These are phyloP conservation scores for Trametes gibbosa DNA, from an alignment of 768 basidiomycete genomes.

Conservation along the genomic window DNA sequence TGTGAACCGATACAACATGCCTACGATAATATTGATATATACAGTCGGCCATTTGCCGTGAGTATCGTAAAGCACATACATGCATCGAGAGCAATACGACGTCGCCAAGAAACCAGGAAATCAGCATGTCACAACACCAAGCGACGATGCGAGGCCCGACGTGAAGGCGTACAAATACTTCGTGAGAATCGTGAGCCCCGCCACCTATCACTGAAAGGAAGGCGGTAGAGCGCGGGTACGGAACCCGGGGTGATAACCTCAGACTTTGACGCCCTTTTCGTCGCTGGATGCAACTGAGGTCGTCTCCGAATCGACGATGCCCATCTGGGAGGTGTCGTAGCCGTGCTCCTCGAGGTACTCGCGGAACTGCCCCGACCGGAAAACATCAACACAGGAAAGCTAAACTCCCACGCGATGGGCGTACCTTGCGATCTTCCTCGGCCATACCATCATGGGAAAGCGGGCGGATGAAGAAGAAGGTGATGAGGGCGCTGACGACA, in stretches of 20 bases:
- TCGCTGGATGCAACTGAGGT: conserved; percentile 19
- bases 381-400: background rate
- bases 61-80: background rate
- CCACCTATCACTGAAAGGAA: background rate
- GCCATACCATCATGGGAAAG: conserved; percentile 76
- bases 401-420: conserved; percentile 21
- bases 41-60: background rate
- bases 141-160: background rate
- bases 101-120: background rate
- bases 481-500: conserved; percentile 70
- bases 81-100: background rate
- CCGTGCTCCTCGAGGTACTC: conserved; percentile 76
- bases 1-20: no score
- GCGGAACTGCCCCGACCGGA: conserved; percentile 55
- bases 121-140: background rate
- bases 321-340: conserved; percentile 77
- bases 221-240: no score
- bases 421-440: conserved; percentile 65
- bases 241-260: background rate
- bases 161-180: background rate
- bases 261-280: conserved; percentile 21
- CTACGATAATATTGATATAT: conserved; percentile 1
- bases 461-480: conserved; percentile 71
- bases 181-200: background rate
- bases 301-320: conserved; percentile 36